These are phyloP conservation scores for Pseudogymnoascus sp. DNA, from an alignment of 2,329 filamentous ascomycete species.

Conservation along the genomic window DNA sequence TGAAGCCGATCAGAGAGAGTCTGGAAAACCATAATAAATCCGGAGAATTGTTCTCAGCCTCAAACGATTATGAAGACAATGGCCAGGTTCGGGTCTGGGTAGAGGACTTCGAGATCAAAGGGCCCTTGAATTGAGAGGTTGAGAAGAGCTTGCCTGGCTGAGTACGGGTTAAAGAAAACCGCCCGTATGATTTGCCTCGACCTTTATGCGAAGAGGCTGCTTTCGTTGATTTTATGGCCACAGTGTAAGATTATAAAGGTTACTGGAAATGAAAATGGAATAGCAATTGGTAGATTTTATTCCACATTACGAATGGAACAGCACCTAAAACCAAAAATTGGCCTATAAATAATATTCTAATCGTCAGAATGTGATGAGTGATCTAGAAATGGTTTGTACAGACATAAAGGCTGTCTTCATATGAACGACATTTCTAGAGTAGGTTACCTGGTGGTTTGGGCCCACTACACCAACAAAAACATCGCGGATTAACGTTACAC, in stretches of 20 bases:
- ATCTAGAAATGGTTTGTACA: neutral
- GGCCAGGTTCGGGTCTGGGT: neutral
- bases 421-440: neutral
- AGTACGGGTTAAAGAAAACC: neutral
- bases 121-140: neutral
- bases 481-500: neutral
- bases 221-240: neutral
- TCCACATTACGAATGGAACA: neutral
- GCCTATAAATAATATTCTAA: neutral
- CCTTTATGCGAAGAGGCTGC: neutral
- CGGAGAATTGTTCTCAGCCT: neutral
- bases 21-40: neutral
- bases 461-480: neutral
- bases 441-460: neutral
- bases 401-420: neutral
- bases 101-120: neutral
- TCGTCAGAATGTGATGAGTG: neutral
- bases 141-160: neutral
- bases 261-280: neutral
- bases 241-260: neutral
- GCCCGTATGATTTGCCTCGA: neutral
- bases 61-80: neutral
- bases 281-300: conserved; percentile 2
- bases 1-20: neutral
- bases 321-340: neutral